A percentile compares a stretch with the other conserved stretches of the same genome.
Evolutionary conservation across 2,329 filamentous ascomycete genomes (phyloP).

Genomic region (Sporothrix inflata): DNA sequence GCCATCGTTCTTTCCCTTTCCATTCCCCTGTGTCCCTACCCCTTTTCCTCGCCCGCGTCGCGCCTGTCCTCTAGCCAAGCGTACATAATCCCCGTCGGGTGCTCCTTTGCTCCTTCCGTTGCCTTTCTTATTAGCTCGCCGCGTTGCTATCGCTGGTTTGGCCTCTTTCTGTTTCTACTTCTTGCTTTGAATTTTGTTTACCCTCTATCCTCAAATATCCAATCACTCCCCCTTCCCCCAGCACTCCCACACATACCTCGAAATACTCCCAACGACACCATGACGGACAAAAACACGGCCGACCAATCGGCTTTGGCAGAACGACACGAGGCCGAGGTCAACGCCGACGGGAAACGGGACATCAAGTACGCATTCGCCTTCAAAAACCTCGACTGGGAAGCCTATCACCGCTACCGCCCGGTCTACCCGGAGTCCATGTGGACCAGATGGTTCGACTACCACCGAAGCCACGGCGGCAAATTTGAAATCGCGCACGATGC

Average conservation of each 20-base stretch:
- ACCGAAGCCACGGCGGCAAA: slow-evolving; percentile 27
- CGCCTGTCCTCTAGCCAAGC: neutral
- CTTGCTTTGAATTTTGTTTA: neutral
- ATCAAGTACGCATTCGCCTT: slow-evolving; percentile 35
- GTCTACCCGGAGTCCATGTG: slow-evolving; percentile 34
- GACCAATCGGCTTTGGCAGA: neutral
- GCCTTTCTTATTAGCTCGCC: neutral
- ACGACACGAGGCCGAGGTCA: slow-evolving; percentile 30
- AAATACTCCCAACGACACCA: neutral
- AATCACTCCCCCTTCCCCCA: neutral
- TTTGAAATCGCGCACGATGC: slow-evolving; percentile 32
- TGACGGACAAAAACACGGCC: neutral
- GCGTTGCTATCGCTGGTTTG: neutral
- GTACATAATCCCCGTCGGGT: neutral
- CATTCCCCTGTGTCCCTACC: too few relatives aligned
- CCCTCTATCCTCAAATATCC: neutral
- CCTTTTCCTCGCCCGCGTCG: neutral
- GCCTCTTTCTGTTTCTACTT: neutral
- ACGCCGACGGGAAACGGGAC: slow-evolving; percentile 20
- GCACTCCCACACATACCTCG: neutral
- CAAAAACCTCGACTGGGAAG: slow-evolving; percentile 35
- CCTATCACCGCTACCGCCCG: slow-evolving; percentile 34
- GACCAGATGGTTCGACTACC: slow-evolving; percentile 32
- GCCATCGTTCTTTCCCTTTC: neutral
- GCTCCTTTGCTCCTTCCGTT: neutral